phyloP scores from a whole-genome alignment of 352 stramenopile genomes.

The Globisporangium recalcitrans region DNA sequence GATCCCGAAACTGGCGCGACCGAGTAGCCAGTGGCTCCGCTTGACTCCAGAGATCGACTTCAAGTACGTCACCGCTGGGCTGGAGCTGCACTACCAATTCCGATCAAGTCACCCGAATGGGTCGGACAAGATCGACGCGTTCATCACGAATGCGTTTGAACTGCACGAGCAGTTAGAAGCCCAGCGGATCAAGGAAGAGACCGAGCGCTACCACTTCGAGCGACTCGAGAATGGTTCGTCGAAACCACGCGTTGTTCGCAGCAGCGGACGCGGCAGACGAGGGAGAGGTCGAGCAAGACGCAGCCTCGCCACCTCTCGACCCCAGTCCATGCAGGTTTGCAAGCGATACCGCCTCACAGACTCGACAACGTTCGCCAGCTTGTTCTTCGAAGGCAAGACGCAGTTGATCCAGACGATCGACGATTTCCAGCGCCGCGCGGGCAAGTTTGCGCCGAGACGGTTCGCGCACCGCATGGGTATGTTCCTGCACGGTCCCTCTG shows the following conservation, averaged over 20 bases:
- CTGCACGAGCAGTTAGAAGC: conserved; percentile 16
- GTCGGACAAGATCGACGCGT: conserved; percentile 19
- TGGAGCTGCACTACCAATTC: conserved; percentile 11
- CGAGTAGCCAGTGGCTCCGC: conserved; percentile 5
- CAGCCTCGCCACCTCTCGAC: neutral
- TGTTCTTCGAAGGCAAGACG: conserved; percentile 69
- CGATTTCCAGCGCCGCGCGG: conserved; percentile 37
- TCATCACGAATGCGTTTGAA: conserved; percentile 19
- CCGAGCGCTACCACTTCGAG: conserved; percentile 7
- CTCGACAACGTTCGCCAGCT: conserved; percentile 56
- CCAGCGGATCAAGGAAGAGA: conserved; percentile 15
- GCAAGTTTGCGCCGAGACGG: conserved; percentile 58
- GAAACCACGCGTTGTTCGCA: neutral
- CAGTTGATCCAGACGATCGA: conserved; percentile 38
- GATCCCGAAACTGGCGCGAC: neutral
- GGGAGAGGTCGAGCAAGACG: neutral
- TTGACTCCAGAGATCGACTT: conserved; percentile 2
- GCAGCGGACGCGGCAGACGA: neutral
- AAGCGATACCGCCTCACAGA: conserved; percentile 58
- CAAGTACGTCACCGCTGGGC: conserved; percentile 4
- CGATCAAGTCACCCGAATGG: conserved; percentile 9
- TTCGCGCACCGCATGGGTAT: conserved; percentile 70
- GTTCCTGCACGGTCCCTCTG: conserved; percentile 64
- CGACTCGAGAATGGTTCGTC: neutral
- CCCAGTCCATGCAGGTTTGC: conserved; percentile 10